A percentile compares a stretch with the other conserved stretches of the same genome.
Evolutionary conservation across 805 yeast species (phyloP).

Genomic region (Wilhelminamyces savonicus): DNA sequence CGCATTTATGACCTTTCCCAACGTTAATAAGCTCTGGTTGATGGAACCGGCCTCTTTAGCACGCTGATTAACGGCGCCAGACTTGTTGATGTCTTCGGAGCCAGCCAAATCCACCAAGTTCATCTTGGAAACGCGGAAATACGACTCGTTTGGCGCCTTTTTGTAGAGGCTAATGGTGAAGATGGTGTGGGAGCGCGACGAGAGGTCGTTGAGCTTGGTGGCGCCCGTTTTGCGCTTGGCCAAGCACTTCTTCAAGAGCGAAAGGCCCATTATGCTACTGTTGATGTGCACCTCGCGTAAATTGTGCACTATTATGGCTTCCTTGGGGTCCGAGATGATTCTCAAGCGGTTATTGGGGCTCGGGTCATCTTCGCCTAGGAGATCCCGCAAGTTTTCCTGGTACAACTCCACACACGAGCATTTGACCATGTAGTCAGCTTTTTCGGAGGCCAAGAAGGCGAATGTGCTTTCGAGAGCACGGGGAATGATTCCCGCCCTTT

Average conservation of each 20-base stretch:
- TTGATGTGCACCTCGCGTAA: conserved; percentile 55
- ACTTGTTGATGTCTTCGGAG: conserved; percentile 78
- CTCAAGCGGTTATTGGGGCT: conserved; percentile 27
- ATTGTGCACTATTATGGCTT: conserved; percentile 52
- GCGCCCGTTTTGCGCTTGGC: conserved; percentile 59
- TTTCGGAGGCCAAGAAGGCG: conserved; percentile 28
- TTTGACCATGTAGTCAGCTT: conserved; percentile 56
- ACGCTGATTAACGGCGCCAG: conserved; percentile 81
- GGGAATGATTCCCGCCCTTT: conserved; percentile 54
- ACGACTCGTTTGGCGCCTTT: conserved; percentile 15
- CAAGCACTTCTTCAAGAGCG: conserved; percentile 50
- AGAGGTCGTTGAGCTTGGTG: conserved; percentile 66
- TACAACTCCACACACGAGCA: conserved; percentile 81
- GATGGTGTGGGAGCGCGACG: conserved; percentile 74
- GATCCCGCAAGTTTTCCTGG: conserved; percentile 78
- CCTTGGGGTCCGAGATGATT: conserved; percentile 27
- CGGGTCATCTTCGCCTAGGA: conserved; percentile 49
- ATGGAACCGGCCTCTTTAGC: conserved; percentile 94
- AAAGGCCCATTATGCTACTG: conserved; percentile 51
- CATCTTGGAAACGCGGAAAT: conserved; percentile 51
- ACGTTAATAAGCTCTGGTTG: conserved; percentile 78
- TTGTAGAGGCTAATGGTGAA: conserved; percentile 57
- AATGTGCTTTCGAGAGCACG: conserved; percentile 48
- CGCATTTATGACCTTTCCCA: conserved; percentile 82
- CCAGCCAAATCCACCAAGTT: conserved; percentile 94